A percentile compares a stretch with the other conserved stretches of the same genome.
These are phyloP conservation scores for Venturia pyrina DNA, from an alignment of 2,329 filamentous ascomycete species.

Conservation along the genomic window DNA sequence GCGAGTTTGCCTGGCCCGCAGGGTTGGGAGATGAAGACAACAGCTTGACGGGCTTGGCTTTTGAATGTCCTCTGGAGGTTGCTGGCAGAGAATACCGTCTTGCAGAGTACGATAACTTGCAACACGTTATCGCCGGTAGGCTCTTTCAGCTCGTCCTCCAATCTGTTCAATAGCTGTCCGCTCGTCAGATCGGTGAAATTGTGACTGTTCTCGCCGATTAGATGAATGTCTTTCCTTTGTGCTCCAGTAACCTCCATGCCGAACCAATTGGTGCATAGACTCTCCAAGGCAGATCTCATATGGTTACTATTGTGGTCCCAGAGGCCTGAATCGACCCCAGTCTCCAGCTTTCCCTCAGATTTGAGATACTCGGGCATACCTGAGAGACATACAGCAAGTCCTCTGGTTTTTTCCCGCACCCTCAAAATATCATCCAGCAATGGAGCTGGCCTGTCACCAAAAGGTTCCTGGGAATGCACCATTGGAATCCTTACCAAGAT, in stretches of 20 bases:
- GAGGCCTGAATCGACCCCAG: not conserved
- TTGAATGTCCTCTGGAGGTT: not conserved
- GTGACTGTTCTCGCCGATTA: not conserved
- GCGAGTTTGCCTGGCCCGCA: slow-evolving; percentile 5
- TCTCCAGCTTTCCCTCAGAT: not conserved
- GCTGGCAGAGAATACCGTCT: not conserved
- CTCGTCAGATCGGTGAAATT: not conserved
- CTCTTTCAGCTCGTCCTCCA: not conserved
- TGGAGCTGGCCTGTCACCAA: not conserved
- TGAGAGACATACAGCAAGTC: not conserved
- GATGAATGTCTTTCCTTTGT: not conserved
- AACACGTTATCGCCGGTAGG: not conserved
- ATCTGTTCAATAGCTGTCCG: not conserved
- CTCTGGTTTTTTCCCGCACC: not conserved
- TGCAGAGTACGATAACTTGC: not conserved
- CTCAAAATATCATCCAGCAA: not conserved
- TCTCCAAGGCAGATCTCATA: not conserved
- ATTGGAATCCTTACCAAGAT: slow-evolving; percentile 12
- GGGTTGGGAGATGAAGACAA: slow-evolving; percentile 8
- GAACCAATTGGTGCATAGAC: not conserved
- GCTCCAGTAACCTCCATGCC: not conserved
- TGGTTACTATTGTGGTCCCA: not conserved
- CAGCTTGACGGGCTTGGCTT: not conserved
- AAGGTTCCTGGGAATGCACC: not conserved
- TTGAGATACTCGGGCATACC: not conserved